Evolutionary conservation across 345 rosid genomes (phyloP).

Genomic region (Rhizophora apiculata): DNA sequence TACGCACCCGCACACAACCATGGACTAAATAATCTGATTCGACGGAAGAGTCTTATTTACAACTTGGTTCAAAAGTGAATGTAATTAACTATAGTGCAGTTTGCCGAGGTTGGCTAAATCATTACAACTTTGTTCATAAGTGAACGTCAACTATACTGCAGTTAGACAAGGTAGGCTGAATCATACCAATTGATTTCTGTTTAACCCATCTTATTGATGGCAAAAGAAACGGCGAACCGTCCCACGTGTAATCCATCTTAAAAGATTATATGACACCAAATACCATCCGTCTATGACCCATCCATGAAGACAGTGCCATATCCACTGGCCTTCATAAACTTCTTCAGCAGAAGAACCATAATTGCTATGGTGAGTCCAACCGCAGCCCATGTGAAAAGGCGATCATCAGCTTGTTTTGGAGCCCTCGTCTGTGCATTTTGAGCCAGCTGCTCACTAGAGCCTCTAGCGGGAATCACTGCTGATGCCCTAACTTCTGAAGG

Average conservation of each 20-base stretch:
- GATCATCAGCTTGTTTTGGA: constrained; percentile 74
- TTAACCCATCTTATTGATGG: no score
- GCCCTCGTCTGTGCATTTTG: constrained; percentile 36
- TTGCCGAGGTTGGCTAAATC: no score
- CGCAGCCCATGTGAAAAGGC: constrained; percentile 76
- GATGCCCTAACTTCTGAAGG: constrained; percentile 25
- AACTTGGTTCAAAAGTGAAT: no score
- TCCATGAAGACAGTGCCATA: constrained; percentile 77
- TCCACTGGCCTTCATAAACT: constrained; percentile 75
- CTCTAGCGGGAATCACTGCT: constrained; percentile 35
- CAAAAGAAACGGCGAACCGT: no score
- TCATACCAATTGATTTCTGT: no score
- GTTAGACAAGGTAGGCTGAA: no score
- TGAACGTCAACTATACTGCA: no score
- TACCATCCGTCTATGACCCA: constrained; percentile 44
- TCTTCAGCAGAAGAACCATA: constrained; percentile 78
- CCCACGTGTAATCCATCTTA: not conserved
- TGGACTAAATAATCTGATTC: no score
- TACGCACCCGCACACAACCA: no score
- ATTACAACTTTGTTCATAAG: no score
- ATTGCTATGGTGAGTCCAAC: constrained; percentile 86
- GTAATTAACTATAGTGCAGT: no score
- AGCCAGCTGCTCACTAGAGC: constrained; percentile 23
- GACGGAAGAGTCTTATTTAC: no score
- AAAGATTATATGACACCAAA: not conserved